Percentiles rank a stretch among this genome's conserved stretches.
phyloP scores from a whole-genome alignment of 1,284 basidiomycete species.

The Puccinia triticina region DNA sequence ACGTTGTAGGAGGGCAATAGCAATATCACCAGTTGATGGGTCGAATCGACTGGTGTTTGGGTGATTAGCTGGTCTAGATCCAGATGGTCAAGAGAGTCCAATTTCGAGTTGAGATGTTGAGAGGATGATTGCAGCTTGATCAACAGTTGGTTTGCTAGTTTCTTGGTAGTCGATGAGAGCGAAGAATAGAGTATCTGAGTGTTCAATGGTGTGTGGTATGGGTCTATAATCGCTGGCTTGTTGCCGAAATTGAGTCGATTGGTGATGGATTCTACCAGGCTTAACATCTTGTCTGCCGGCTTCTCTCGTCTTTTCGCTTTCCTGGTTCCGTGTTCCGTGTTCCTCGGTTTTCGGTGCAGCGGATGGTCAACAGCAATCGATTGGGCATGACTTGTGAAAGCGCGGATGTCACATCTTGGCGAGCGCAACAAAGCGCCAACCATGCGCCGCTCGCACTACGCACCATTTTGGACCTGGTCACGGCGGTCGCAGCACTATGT shows the following conservation, averaged over 20 bases:
- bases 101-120: conserved; percentile 3
- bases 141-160: conserved; percentile 17
- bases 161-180: conserved; percentile 28
- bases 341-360: no score
- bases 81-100: conserved; percentile 10
- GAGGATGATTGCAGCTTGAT: conserved; percentile 4
- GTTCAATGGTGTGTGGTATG: conserved; percentile 1
- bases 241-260: conserved; percentile 2
- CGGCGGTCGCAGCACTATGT: no score
- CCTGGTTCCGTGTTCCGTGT: not conserved
- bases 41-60: conserved; percentile 22
- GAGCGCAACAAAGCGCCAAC: no score
- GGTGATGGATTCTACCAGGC: conserved; percentile 19
- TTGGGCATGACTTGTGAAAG: no score
- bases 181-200: conserved; percentile 24
- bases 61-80: conserved; percentile 22
- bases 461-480: no score
- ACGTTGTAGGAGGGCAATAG: conserved; percentile 48
- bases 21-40: conserved; percentile 23
- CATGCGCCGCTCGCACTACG: no score
- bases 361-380: no score
- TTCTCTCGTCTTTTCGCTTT: not conserved
- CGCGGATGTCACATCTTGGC: no score
- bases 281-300: not conserved
- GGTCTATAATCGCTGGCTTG: not conserved